phyloP scores from a whole-genome alignment of 2,329 filamentous ascomycete genomes.

The Ceratocystis colombiana region DNA sequence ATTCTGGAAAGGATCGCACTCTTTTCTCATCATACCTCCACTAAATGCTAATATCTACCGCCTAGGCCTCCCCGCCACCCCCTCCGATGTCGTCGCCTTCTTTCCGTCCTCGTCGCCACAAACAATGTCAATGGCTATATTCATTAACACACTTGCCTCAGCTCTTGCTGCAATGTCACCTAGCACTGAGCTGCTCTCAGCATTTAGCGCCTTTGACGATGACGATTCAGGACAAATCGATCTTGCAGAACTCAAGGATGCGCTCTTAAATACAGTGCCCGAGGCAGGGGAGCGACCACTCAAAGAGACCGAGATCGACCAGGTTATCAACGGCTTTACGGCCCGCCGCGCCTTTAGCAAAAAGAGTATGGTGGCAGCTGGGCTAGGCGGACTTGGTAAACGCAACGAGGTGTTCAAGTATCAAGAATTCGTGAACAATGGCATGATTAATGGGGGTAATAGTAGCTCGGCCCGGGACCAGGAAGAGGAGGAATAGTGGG shows the following conservation, averaged over 20 bases:
- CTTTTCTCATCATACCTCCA: background rate
- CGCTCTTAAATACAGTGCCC: slow-evolving; percentile 69
- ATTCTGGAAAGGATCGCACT: background rate
- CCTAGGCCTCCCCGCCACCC: slow-evolving; percentile 60
- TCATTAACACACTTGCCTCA: slow-evolving; percentile 70
- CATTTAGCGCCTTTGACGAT: slow-evolving; percentile 90
- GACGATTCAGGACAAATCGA: slow-evolving; percentile 93
- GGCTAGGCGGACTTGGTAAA: slow-evolving; percentile 39
- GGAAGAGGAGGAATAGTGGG: slow-evolving; percentile 19
- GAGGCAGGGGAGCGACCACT: slow-evolving; percentile 58
- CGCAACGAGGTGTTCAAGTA: slow-evolving; percentile 88
- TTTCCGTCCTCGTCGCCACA: slow-evolving; percentile 64
- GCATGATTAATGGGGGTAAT: slow-evolving; percentile 39
- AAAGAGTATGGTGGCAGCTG: slow-evolving; percentile 29
- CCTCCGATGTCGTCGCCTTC: slow-evolving; percentile 64
- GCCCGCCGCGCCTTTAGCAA: slow-evolving; percentile 74
- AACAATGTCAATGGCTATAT: slow-evolving; percentile 73
- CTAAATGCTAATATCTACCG: slow-evolving; percentile 23
- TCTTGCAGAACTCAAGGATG: slow-evolving; percentile 68
- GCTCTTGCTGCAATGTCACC: slow-evolving; percentile 66
- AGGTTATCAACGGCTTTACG: slow-evolving; percentile 77
- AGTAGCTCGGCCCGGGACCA: slow-evolving; percentile 18
- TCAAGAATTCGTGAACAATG: slow-evolving; percentile 73
- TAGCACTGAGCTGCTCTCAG: slow-evolving; percentile 69
- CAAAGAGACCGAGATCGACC: slow-evolving; percentile 67